Evolutionary conservation across 176 grass and related monocot genomes (phyloP).

Genomic region (Otatea glauca): DNA sequence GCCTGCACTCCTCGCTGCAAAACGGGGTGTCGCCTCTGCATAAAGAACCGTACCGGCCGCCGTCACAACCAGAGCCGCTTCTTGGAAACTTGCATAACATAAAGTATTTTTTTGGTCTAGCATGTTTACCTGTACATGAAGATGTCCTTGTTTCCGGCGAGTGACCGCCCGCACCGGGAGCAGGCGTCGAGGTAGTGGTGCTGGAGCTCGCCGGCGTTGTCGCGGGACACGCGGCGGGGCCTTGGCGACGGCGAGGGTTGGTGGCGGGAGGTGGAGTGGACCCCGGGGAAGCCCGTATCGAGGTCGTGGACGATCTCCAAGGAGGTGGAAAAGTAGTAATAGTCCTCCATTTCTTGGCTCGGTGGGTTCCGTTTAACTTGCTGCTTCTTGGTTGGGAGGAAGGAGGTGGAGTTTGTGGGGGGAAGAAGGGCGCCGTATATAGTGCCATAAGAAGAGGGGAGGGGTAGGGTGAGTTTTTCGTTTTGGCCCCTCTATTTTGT

Average conservation of each 20-base stretch:
- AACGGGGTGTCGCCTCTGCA: constrained; percentile 90
- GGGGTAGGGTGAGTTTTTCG: not conserved
- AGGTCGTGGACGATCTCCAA: constrained; percentile 2
- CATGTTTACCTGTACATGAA: constrained; percentile 87
- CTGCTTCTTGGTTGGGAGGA: constrained; percentile 5
- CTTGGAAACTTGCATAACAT: not conserved
- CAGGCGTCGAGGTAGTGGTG: constrained; percentile 85
- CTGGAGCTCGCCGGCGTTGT: constrained; percentile 28
- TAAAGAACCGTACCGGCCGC: not conserved
- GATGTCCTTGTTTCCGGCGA: constrained; percentile 66
- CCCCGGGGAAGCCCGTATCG: not conserved
- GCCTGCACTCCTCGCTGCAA: constrained; percentile 93
- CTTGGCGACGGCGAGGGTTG: not conserved
- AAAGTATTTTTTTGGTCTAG: not conserved
- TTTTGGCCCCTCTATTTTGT: not conserved
- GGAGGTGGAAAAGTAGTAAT: constrained; percentile 18
- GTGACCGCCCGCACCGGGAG: constrained; percentile 64
- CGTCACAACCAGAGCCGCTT: not conserved
- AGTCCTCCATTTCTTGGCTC: constrained; percentile 40
- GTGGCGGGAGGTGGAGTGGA: not conserved
- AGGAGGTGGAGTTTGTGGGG: not conserved
- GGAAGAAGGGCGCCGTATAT: not conserved
- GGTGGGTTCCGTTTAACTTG: not conserved
- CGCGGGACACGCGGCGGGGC: constrained; percentile 16
- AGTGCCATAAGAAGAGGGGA: not conserved